Conservation (phyloP, 2,329 filamentous ascomycete genomes). For the Geosmithia morbida region DNA sequence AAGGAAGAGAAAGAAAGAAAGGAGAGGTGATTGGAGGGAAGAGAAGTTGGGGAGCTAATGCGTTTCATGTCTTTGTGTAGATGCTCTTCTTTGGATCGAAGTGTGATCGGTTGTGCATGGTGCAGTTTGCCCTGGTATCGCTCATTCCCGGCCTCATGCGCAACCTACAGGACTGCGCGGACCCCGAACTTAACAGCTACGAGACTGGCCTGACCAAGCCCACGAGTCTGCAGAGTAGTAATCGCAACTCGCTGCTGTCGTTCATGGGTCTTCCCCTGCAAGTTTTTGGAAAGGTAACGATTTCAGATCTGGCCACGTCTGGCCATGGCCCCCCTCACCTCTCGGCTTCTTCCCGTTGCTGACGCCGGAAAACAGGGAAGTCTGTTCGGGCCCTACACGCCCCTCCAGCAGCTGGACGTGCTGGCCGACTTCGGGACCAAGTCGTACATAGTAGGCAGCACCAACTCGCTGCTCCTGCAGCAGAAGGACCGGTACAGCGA, state of each 20-base stretch:
- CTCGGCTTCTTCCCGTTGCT: not conserved
- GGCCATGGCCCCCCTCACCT: too few species aligned
- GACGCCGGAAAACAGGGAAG: conserved; percentile 48
- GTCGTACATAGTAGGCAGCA: conserved; percentile 94
- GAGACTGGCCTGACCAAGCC: conserved; percentile 62
- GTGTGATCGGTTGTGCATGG: conserved; percentile 93
- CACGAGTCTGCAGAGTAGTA: conserved; percentile 79
- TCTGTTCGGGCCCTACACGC: conserved; percentile 92
- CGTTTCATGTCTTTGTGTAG: conserved; percentile 25
- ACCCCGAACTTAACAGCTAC: conserved; percentile 80
- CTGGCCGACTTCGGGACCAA: conserved; percentile 89
- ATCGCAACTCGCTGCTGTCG: conserved; percentile 73
- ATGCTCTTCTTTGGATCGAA: conserved; percentile 98
- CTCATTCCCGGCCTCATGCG: conserved; percentile 86
- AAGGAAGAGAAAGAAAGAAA: not conserved
- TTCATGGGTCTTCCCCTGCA: conserved; percentile 95
- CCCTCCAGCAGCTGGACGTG: conserved; percentile 86
- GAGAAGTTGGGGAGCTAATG: not conserved
- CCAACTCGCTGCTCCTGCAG: conserved; percentile 84
- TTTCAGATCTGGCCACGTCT: too few species aligned
- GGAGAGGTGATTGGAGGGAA: not conserved
- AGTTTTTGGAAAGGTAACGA: conserved; percentile 65
- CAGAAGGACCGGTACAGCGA: conserved; percentile 95
- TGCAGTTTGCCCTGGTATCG: conserved; percentile 92
- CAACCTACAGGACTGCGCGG: conserved; percentile 86